Base-by-base conservation (phyloP, 257 asterid genomes). In the Rhazya stricta region DNA sequence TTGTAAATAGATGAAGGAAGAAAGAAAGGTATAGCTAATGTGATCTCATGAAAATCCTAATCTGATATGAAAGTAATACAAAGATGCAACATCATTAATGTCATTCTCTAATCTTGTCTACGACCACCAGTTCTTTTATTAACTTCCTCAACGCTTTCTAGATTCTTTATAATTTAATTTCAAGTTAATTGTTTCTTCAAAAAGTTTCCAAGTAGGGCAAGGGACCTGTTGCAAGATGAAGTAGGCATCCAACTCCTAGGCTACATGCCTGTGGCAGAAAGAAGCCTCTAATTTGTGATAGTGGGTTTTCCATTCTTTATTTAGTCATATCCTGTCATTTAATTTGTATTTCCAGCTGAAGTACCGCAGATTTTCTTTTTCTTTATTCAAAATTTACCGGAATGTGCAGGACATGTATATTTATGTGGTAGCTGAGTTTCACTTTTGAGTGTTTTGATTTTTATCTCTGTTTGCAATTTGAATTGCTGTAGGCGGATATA, bases 401-500 rank as follows among this genome's bases (percentile, higher is more conserved):
- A 48, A 34, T 42, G 16, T 25, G 2, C 50, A 0, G 27, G 32
- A 63, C 7, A 37, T 67, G 53, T 67, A 30, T 4, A 66, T 21
- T 36, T 36, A 18, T 6, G n/a, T n/a, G n/a, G n/a, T n/a, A 41
- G 19, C 51, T 7, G 69, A 39, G 71, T 67, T 23, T 67, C 30
- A 37, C 19, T 41, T 23, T 67, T 29, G 30, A 65, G 13, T 23
- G 15, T 63, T 18, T 42, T 41, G 29, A 78, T 72, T 34, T 19
- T 1, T 10, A 50, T 53, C 48, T 46, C 32, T 71, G 73, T 57
- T 51, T 51, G 58, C 58, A 51, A 51, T 27, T 51, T 74, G 11
- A 25, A 57, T 34, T 75, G 53, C 34, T 10, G 18, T 51, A 94
- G 97, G 93, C 96, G 68, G 97, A 92, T 76, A 72, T 92, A 71